Conservation (phyloP, 805 yeast species). For the Yarrowia bubula region DNA sequence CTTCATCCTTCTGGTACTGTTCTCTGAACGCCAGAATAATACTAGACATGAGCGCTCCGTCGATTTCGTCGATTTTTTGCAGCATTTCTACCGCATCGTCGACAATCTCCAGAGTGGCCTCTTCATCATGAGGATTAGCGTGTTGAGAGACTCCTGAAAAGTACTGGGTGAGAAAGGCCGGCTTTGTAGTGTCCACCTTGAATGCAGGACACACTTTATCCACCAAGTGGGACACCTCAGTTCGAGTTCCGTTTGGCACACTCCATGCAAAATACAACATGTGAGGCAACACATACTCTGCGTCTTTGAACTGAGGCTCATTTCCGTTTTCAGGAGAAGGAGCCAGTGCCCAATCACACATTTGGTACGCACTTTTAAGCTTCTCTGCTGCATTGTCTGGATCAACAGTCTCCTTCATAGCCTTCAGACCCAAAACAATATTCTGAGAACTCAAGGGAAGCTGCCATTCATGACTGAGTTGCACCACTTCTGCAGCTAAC, state of each 20-base stretch:
- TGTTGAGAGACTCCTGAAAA: background rate
- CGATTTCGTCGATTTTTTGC: background rate
- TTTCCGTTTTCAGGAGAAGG: constrained; percentile 15
- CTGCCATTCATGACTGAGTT: background rate
- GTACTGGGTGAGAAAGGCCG: constrained; percentile 1
- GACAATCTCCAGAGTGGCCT: background rate
- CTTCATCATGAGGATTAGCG: background rate
- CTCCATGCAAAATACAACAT: constrained; percentile 17
- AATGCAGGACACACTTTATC: constrained; percentile 11
- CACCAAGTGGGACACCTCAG: constrained; percentile 2
- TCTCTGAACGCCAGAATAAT: background rate
- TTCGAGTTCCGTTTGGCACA: background rate
- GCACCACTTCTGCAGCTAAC: background rate
- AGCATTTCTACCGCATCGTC: background rate
- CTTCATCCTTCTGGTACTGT: background rate
- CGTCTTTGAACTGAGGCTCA: constrained; percentile 15
- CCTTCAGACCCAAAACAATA: background rate
- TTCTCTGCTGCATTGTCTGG: constrained; percentile 1
- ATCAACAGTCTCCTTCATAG: background rate
- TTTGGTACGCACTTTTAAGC: constrained; percentile 6
- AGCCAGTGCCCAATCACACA: constrained; percentile 22
- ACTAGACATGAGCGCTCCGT: constrained; percentile 1
- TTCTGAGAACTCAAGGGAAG: background rate
- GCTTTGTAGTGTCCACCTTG: background rate
- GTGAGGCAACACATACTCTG: background rate